These are phyloP conservation scores for Aurantiochytrium sp. DNA, from an alignment of 108 stramenopile species.

Conservation along the genomic window DNA sequence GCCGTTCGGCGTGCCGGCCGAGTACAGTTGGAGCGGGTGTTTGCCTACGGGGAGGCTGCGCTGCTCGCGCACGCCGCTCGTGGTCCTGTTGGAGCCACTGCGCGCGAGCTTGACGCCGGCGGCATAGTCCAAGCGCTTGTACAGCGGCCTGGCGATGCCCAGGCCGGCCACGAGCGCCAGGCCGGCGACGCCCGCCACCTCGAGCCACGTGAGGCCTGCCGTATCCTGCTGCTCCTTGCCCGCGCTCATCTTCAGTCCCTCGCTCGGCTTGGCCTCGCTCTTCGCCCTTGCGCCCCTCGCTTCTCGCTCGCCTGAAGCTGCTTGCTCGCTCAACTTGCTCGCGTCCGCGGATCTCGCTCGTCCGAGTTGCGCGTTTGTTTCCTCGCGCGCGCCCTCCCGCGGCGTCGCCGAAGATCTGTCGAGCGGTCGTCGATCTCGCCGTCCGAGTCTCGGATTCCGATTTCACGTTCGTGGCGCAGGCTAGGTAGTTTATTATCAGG, in stretches of 20 bases:
- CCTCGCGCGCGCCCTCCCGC: too few relatives aligned
- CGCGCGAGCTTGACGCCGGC: slow-evolving; percentile 18
- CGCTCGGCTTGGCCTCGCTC: neutral
- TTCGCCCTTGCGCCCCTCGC: neutral
- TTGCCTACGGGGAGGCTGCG: slow-evolving; percentile 54
- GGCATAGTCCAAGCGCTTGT: neutral
- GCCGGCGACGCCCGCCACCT: neutral
- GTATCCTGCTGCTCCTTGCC: neutral
- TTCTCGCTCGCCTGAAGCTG: too few relatives aligned
- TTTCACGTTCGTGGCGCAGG: too few relatives aligned
- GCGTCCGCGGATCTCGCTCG: neutral
- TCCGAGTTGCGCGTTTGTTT: neutral
- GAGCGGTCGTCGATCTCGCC: too few relatives aligned
- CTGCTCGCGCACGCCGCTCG: slow-evolving; percentile 62
- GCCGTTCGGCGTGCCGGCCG: slow-evolving; percentile 73
- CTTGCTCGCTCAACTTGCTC: neutral
- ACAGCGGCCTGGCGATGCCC: neutral
- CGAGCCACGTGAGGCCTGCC: neutral
- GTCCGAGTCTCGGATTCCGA: too few relatives aligned
- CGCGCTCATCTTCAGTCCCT: neutral
- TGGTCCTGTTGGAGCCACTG: neutral
- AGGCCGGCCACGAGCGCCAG: neutral
- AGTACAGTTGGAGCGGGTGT: slow-evolving; percentile 69
- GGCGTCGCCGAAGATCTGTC: too few relatives aligned
- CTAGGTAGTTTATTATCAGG: neutral